A percentile compares a stretch with the other conserved stretches of the same genome.
Evolutionary conservation across 352 stramenopile genomes (phyloP).

Genomic region (Phytophthora foliorum): DNA sequence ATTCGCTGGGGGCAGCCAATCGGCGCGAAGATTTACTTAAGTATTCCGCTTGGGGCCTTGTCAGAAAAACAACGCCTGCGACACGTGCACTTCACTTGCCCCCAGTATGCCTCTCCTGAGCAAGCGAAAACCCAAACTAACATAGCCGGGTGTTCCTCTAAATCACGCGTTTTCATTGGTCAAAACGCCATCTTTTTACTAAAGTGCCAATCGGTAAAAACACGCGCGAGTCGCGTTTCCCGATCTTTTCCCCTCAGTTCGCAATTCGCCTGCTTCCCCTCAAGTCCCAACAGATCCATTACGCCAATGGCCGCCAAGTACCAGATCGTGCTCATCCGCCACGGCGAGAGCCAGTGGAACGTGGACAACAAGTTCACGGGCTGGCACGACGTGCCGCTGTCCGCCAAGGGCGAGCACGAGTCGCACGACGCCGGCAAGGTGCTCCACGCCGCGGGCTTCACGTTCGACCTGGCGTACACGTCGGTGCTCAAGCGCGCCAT

Average conservation of each 20-base stretch:
- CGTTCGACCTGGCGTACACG: conserved; percentile 96
- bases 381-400: conserved; percentile 98
- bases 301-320: conserved; percentile 72
- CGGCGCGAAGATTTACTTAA: conserved; percentile 20
- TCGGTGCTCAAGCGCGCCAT: conserved; percentile 98
- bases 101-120: conserved; percentile 16
- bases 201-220: conserved; percentile 34
- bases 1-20: conserved; percentile 23
- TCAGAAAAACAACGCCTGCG: conserved; percentile 10
- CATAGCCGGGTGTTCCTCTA: background rate
- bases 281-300: conserved; percentile 9
- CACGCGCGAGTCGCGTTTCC: conserved; percentile 4
- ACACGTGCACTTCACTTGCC: conserved; percentile 15
- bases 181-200: background rate
- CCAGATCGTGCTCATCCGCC: conserved; percentile 92
- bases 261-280: conserved; percentile 38
- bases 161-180: conserved; percentile 10
- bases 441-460: conserved; percentile 93
- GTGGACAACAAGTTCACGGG: conserved; percentile 99
- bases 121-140: conserved; percentile 9
- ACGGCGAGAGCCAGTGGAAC: conserved; percentile 99
- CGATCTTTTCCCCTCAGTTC: conserved; percentile 39
- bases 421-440: conserved; percentile 96
- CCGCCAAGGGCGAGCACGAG: conserved; percentile 89
- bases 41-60: conserved; percentile 30